Base-by-base conservation (phyloP, 352 stramenopile species). In the Nothophytophthora sp. region DNA sequence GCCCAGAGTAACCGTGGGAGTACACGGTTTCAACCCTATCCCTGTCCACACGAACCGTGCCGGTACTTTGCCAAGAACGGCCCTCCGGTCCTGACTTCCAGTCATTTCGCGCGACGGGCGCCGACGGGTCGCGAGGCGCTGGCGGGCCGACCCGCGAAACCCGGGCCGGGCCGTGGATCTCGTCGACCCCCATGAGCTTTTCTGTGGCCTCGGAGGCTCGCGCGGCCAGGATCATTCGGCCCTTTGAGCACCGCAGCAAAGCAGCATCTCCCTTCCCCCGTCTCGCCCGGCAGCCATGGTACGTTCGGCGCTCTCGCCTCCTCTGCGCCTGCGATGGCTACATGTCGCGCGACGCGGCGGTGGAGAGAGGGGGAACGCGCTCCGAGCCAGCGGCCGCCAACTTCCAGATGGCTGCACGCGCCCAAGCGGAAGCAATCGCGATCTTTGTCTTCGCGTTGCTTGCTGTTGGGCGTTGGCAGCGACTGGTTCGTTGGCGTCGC, bases 241-340 rank as follows among this genome's bases (percentile, higher is more conserved):
- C 47, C 50, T 70, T 69, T 65, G 40, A 67, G 51, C 50, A 55
- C 37, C 62, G 27, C 66, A 60, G 56, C 64, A 70, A 67, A 70
- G 61, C 63, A 67, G 67, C 62, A 69, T 63, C 60, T 61, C 22
- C 19, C 29, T 61, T 68, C 67, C 65, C 66, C 30, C 52, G 43
- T 69, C 55, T 63, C 49, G 46, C 53, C 52, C 50, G 52, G 59
- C 45, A 73, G 62, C 63, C 63, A 77, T 77, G 67, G 67, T 77
- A 71, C 55, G 67, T 69, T 51, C 12, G 40, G 25, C 37, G 24
- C 35, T 50, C 20, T 42, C 24, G 24, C n/a, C n/a, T n/a, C n/a
- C n/a, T 22, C 47, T 22, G 15, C 29, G 18, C 20, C 45, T 4
- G 23, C 18, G 45, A 38, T 48, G 20, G 37, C 20, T 41, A 45